A percentile compares a stretch with the other conserved stretches of the same genome.
phyloP scores from a whole-genome alignment of 2,329 filamentous ascomycete species.

The Colletotrichum gigasporum region DNA sequence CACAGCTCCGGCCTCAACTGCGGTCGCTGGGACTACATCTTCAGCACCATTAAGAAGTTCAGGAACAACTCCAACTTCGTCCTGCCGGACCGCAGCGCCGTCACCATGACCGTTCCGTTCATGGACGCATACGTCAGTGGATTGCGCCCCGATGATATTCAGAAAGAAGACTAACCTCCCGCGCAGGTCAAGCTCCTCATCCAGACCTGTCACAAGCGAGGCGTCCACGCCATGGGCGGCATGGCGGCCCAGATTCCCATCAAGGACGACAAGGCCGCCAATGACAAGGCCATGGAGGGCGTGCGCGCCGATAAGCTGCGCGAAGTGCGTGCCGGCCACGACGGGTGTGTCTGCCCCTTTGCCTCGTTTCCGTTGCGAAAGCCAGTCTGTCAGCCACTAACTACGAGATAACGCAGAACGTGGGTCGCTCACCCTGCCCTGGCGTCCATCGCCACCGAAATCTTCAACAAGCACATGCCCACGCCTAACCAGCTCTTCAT shows the following conservation, averaged over 20 bases:
- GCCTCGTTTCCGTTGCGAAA: not conserved
- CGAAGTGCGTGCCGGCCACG: conserved; percentile 93
- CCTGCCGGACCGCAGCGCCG: conserved; percentile 86
- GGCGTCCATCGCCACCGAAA: conserved; percentile 84
- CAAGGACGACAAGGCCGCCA: conserved; percentile 91
- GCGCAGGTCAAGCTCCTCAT: conserved; percentile 83
- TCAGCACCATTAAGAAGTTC: conserved; percentile 99
- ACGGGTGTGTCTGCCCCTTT: conserved; percentile 58
- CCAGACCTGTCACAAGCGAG: conserved; percentile 95
- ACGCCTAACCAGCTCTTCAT: conserved; percentile 93
- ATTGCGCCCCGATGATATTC: not conserved
- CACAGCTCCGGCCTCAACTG: conserved; percentile 98
- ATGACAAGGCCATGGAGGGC: conserved; percentile 92
- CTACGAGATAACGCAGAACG: conserved; percentile 63
- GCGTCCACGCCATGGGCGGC: conserved; percentile 98
- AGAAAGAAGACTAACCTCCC: conserved; percentile 1
- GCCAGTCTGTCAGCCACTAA: conserved; percentile 12
- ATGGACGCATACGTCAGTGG: conserved; percentile 85
- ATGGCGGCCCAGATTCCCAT: conserved; percentile 99
- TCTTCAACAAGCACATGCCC: conserved; percentile 99
- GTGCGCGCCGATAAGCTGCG: conserved; percentile 96
- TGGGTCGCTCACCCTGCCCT: conserved; percentile 98
- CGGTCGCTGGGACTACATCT: conserved; percentile 99
- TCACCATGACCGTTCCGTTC: conserved; percentile 98
- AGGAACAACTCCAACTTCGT: conserved; percentile 93